Evolutionary conservation across 2,329 filamentous ascomycete genomes (phyloP), one percentile per base, ranked within the genome.

Genomic region (Colletotrichum chrysophilum): DNA sequence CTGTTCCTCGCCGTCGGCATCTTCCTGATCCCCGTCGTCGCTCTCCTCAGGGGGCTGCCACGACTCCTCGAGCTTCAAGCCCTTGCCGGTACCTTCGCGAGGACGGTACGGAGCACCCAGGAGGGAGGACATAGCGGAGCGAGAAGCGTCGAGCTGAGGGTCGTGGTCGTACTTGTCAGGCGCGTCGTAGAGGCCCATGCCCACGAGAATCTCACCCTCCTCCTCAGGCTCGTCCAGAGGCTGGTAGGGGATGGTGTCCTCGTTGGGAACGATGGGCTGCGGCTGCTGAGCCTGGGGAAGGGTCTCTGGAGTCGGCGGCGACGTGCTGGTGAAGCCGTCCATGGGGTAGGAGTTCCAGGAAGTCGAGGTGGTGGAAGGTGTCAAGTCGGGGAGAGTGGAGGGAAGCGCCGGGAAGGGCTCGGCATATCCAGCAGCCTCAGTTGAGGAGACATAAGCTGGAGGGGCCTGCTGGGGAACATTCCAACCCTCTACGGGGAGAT

Each of bases 51-150:
- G 93, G 21, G 89, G 94, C 83, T 91, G 93, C 94, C 90, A 96
- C 0, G 94, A 94, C 82, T 96, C 94, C 83, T 96, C 94, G 5
- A 97, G 86, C 82, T 96, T 96, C 78, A 96, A 86, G 0, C 94
- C 94, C 83, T 95, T 95, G 73, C 94, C 94, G 21, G 86, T 88
- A 4, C 89, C 86, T 77, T 89, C 88, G 0, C 83, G 78, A 8
- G 81, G 81, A 56, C 86, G 84, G 78, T 87, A 88, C 3, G 86
- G 82, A 9, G 89, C 85, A 28, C 89, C 89, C 62, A 92, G 83
- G 21, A 94, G 82, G 30, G 88, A 88, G 43, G 87, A 88, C 72
- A 91, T 87, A 30, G 89, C 89, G 7, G 88, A 88, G 66, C 88
- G 82, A 84, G 92, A 88, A 84, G 90, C 88, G 83, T 91, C 85